phyloP scores from a whole-genome alignment of 441 rosid genomes.

The Sinapis alba region DNA sequence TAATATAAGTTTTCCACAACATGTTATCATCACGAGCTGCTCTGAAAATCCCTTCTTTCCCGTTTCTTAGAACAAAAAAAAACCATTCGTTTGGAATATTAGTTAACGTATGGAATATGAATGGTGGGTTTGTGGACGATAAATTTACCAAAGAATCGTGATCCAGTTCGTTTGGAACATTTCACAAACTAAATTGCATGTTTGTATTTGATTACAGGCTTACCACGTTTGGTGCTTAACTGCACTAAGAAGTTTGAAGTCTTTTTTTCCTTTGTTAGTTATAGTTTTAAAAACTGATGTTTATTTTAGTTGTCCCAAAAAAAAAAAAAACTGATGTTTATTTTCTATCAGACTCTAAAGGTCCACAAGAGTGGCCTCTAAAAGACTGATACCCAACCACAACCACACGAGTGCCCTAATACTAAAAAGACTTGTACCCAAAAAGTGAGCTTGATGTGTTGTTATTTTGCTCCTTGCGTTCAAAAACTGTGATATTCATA shows the following conservation, averaged over 20 bases:
- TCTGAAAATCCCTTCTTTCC: too few relatives aligned
- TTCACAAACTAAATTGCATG: neutral
- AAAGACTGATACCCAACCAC: conserved; percentile 13
- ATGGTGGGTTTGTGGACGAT: neutral
- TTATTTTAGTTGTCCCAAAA: too few relatives aligned
- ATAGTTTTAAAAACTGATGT: neutral
- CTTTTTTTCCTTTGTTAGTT: neutral
- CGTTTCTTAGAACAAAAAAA: neutral
- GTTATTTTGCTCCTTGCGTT: neutral
- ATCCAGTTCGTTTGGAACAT: neutral
- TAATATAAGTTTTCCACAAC: too few relatives aligned
- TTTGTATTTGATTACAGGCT: neutral
- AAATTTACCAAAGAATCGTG: neutral
- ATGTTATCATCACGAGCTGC: too few relatives aligned
- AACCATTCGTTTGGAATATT: neutral
- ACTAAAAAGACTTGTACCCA: conserved; percentile 13
- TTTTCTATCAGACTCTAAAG: neutral
- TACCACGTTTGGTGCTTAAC: conserved; percentile 10
- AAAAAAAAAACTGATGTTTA: neutral
- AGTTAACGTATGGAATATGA: neutral
- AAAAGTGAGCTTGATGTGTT: conserved; percentile 3
- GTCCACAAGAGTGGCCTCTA: neutral
- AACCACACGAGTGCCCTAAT: neutral
- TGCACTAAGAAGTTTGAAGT: neutral
- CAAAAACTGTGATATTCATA: neutral